These are phyloP conservation scores for Parafenestella ontariensis DNA, from an alignment of 2,329 filamentous ascomycete genomes.

Conservation along the genomic window DNA sequence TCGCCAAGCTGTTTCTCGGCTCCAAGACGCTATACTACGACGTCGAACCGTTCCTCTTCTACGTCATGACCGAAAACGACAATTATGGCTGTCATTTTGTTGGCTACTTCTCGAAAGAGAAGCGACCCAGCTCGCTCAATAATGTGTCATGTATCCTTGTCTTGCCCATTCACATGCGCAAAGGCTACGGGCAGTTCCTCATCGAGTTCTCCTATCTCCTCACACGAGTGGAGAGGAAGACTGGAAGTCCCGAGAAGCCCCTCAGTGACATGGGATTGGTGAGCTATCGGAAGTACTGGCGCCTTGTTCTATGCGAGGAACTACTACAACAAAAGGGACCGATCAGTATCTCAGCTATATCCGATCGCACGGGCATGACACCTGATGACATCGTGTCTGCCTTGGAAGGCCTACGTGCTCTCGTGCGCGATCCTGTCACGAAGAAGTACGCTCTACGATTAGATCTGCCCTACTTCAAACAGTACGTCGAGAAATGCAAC, in stretches of 20 bases:
- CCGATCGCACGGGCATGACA: slow-evolving; percentile 91
- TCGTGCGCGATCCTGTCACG: slow-evolving; percentile 88
- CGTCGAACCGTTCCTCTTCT: slow-evolving; percentile 95
- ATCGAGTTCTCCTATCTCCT: slow-evolving; percentile 99
- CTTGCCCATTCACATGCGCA: slow-evolving; percentile 93
- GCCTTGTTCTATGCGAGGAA: slow-evolving; percentile 84
- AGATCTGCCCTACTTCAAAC: slow-evolving; percentile 82
- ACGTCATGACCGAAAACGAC: slow-evolving; percentile 94
- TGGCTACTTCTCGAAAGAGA: slow-evolving; percentile 99
- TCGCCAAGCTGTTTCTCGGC: slow-evolving; percentile 96
- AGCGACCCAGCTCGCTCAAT: slow-evolving; percentile 90
- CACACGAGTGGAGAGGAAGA: slow-evolving; percentile 90
- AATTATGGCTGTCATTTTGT: slow-evolving; percentile 94
- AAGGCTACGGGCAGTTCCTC: slow-evolving; percentile 93
- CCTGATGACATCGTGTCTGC: slow-evolving; percentile 95
- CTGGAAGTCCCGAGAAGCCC: slow-evolving; percentile 95
- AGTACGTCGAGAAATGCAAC: slow-evolving; percentile 90
- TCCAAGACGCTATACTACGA: slow-evolving; percentile 99
- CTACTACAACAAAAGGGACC: slow-evolving; percentile 69
- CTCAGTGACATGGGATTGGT: slow-evolving; percentile 97
- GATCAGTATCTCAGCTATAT: slow-evolving; percentile 69
- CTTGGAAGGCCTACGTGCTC: slow-evolving; percentile 84
- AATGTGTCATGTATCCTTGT: slow-evolving; percentile 98
- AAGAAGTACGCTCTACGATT: slow-evolving; percentile 88
- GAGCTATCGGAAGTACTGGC: slow-evolving; percentile 98